Conservation (phyloP, 768 basidiomycete species). For the Kwoniella sp. region DNA sequence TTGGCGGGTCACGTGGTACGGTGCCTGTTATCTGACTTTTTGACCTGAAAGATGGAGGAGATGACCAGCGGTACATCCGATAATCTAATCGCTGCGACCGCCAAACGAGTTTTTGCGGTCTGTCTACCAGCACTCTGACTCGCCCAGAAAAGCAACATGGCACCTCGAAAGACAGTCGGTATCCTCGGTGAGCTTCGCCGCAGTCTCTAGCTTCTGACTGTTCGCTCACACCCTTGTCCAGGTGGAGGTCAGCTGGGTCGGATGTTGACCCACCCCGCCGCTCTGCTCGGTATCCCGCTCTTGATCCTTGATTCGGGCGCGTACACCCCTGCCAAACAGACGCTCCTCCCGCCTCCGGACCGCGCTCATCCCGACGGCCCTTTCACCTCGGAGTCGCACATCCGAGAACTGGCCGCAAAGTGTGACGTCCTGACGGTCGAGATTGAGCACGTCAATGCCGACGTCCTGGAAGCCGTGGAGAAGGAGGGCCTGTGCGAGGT, state of each 20-base stretch:
- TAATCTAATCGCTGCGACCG: too few relatives aligned
- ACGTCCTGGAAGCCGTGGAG: conserved; percentile 58
- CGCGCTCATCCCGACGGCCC: conserved; percentile 74
- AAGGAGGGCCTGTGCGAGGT: conserved; percentile 54
- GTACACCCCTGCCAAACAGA: conserved; percentile 82
- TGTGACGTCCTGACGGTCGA: conserved; percentile 90
- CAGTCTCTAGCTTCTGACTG: not conserved
- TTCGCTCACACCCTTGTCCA: conserved; percentile 38
- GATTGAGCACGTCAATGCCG: conserved; percentile 90
- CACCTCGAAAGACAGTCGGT: conserved; percentile 46
- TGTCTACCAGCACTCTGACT: too few relatives aligned
- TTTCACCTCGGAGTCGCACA: conserved; percentile 73
- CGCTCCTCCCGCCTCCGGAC: conserved; percentile 57
- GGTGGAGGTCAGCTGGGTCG: conserved; percentile 97
- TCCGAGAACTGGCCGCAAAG: conserved; percentile 69
- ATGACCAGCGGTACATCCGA: not conserved
- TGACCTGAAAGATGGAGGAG: not conserved
- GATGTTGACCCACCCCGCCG: conserved; percentile 88
- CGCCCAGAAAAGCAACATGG: conserved; percentile 31
- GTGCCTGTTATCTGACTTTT: too few relatives aligned
- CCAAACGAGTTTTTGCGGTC: too few relatives aligned
- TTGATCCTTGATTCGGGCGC: conserved; percentile 78
- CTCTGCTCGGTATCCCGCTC: conserved; percentile 75
- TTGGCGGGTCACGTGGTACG: too few relatives aligned
- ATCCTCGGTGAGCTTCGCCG: conserved; percentile 44